These are phyloP conservation scores for Telopea speciosissima DNA, from an alignment of 177 flowering plant genomes.

Conservation along the genomic window DNA sequence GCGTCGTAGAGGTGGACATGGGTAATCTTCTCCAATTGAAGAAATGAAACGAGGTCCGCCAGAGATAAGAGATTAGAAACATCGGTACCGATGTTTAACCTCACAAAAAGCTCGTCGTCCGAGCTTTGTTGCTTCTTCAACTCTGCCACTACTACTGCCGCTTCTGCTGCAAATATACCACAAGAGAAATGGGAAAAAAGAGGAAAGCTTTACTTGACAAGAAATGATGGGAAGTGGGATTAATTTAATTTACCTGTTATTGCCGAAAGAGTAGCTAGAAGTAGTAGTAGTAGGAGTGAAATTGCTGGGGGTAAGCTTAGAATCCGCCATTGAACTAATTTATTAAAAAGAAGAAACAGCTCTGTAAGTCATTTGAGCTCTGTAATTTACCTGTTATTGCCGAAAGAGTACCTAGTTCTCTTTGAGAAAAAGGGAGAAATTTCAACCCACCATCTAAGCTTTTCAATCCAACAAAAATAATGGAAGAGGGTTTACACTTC, in stretches of 20 bases:
- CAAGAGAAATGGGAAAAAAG: no score
- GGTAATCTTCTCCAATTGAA: conserved; percentile 64
- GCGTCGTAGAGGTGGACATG: conserved; percentile 86
- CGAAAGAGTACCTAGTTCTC: no score
- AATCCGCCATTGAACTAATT: conserved; percentile 19
- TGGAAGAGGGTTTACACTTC: no score
- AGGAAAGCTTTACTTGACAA: background rate
- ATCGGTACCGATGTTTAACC: conserved; percentile 82
- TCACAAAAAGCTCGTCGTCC: conserved; percentile 59
- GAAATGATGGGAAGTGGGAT: background rate
- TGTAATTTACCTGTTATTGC: no score
- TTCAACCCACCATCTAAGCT: no score
- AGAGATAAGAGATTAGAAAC: conserved; percentile 57
- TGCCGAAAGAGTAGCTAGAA: conserved; percentile 4
- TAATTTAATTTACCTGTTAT: conserved; percentile 12
- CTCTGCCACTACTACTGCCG: conserved; percentile 9
- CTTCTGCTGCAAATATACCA: conserved; percentile 11
- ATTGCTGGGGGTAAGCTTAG: conserved; percentile 12
- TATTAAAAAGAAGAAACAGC: conserved; percentile 19
- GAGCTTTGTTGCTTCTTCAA: conserved; percentile 18
- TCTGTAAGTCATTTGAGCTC: no score
- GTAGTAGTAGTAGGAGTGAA: background rate
- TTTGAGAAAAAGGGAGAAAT: no score
- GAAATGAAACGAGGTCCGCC: conserved; percentile 56
- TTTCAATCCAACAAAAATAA: no score